These are phyloP conservation scores for Daldinia vernicosa DNA, from an alignment of 495 filamentous ascomycete genomes.

Conservation along the genomic window DNA sequence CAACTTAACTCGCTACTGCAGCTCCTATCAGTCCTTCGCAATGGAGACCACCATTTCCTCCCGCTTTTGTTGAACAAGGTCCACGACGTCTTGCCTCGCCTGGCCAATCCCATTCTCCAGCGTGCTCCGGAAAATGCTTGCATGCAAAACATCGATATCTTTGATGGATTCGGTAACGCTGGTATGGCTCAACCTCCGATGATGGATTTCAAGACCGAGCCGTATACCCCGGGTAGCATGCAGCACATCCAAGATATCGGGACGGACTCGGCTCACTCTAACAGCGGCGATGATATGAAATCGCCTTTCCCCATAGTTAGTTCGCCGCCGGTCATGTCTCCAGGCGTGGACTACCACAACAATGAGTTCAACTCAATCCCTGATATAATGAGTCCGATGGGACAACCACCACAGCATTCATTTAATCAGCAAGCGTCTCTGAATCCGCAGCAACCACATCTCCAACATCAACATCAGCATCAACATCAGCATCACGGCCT, in stretches of 20 bases:
- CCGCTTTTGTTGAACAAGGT: slow-evolving; percentile 76
- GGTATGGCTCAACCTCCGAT: slow-evolving; percentile 57
- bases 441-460: slow-evolving; percentile 49
- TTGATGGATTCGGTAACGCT: slow-evolving; percentile 64
- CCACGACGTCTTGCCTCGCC: slow-evolving; percentile 68
- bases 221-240: slow-evolving; percentile 45
- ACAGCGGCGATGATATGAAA: slow-evolving; percentile 53
- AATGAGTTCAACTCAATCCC: slow-evolving; percentile 54
- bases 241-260: slow-evolving; percentile 54
- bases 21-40: slow-evolving; percentile 73
- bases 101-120: slow-evolving; percentile 64
- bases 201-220: slow-evolving; percentile 48
- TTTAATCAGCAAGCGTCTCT: slow-evolving; percentile 46
- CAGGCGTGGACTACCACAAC: slow-evolving; percentile 50
- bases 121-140: slow-evolving; percentile 58
- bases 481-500: slow-evolving; percentile 48
- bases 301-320: slow-evolving; percentile 54
- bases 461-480: slow-evolving; percentile 47
- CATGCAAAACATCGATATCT: slow-evolving; percentile 62
- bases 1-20: slow-evolving; percentile 74
- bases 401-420: slow-evolving; percentile 46
- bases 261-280: slow-evolving; percentile 51
- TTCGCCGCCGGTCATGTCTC: slow-evolving; percentile 58
- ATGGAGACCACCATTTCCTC: slow-evolving; percentile 73
- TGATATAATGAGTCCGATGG: slow-evolving; percentile 60